Percentiles rank a stretch among this genome's conserved stretches.
Evolutionary conservation across 2,329 filamentous ascomycete species (phyloP).

Genomic region (Cladosporium sp.): DNA sequence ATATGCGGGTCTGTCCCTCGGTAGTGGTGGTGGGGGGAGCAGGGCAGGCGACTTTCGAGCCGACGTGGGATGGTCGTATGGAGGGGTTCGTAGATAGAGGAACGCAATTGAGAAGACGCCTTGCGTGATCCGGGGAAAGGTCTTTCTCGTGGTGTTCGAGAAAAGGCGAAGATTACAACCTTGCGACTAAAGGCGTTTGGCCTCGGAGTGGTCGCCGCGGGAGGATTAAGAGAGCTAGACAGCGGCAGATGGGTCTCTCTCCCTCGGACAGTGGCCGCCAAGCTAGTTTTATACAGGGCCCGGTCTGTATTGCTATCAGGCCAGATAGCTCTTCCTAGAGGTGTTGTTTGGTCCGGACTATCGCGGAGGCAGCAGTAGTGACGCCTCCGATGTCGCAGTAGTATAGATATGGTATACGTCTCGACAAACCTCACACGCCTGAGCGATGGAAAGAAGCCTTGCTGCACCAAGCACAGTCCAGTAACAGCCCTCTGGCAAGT

Average conservation of each 20-base stretch:
- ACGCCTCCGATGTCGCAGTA: too few species aligned
- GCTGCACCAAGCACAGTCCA: too few species aligned
- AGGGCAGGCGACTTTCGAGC: not conserved
- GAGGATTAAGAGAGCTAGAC: not conserved
- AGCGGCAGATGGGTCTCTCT: not conserved
- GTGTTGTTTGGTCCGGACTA: too few species aligned
- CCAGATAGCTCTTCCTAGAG: too few species aligned
- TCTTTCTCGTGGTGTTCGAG: slow-evolving; percentile 5
- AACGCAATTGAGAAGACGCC: too few species aligned
- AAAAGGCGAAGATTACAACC: slow-evolving; percentile 1
- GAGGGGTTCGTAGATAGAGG: not conserved
- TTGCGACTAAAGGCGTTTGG: not conserved
- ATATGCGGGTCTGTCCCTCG: not conserved
- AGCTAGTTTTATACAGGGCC: slow-evolving; percentile 1
- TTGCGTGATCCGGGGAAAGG: slow-evolving; percentile 8
- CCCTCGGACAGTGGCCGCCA: slow-evolving; percentile 4
- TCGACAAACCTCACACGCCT: too few species aligned
- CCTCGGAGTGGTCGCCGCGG: not conserved
- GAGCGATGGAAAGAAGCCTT: too few species aligned
- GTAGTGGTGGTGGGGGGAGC: not conserved
- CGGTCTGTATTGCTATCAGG: too few species aligned
- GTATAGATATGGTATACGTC: too few species aligned
- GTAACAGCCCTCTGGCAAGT: too few species aligned
- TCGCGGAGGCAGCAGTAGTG: too few species aligned
- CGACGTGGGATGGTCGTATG: not conserved